A percentile compares a stretch with the other conserved stretches of the same genome.
phyloP scores from a whole-genome alignment of 2,329 filamentous ascomycete genomes.

The Stachybotrys echinatus region DNA sequence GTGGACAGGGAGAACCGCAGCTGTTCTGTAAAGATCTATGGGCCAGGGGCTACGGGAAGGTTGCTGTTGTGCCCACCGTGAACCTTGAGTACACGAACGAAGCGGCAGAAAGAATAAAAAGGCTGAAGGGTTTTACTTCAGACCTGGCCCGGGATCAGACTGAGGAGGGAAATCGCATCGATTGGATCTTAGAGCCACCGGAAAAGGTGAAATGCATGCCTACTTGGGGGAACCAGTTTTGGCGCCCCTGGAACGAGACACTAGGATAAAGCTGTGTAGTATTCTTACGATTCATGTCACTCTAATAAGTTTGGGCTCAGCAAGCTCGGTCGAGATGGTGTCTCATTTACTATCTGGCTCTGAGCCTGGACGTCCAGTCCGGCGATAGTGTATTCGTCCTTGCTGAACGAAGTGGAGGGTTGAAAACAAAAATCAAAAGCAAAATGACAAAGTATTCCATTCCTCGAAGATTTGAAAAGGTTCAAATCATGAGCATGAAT shows the following conservation, averaged over 20 bases:
- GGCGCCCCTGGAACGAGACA: constrained; percentile 29
- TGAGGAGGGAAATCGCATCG: constrained; percentile 24
- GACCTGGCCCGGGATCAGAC: constrained; percentile 23
- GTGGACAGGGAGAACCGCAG: constrained; percentile 48
- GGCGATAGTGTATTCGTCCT: too few relatives aligned
- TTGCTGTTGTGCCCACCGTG: constrained; percentile 50
- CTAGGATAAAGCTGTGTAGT: background rate
- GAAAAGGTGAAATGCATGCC: constrained; percentile 43
- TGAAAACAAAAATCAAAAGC: too few relatives aligned
- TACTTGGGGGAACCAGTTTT: constrained; percentile 32
- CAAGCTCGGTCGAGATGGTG: too few relatives aligned
- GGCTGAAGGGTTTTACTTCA: constrained; percentile 42
- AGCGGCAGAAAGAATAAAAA: constrained; percentile 38
- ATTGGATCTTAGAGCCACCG: constrained; percentile 39
- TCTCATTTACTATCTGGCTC: too few relatives aligned
- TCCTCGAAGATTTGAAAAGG: too few relatives aligned
- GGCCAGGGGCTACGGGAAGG: constrained; percentile 40
- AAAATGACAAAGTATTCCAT: too few relatives aligned
- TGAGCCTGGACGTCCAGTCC: too few relatives aligned
- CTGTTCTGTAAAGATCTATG: constrained; percentile 55
- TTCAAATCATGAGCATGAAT: too few relatives aligned
- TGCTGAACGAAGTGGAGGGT: too few relatives aligned
- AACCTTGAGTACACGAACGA: constrained; percentile 50
- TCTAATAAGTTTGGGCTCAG: too few relatives aligned
- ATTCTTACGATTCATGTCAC: background rate